Percentiles rank a stretch among this genome's conserved stretches.
These are phyloP conservation scores for Aquilaria agallochum DNA, from an alignment of 441 rosid genomes.

Conservation along the genomic window DNA sequence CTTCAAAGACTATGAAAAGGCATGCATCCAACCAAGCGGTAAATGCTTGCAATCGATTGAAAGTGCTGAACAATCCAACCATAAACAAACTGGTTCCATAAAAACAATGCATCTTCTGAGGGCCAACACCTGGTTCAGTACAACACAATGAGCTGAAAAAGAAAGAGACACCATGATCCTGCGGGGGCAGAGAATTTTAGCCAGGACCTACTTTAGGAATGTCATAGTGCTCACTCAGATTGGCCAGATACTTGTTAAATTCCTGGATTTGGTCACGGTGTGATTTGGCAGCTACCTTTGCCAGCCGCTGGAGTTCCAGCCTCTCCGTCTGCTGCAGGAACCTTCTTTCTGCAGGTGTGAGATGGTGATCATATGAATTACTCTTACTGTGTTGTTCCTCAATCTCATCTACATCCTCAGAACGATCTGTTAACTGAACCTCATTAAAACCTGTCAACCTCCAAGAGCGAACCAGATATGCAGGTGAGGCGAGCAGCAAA, in stretches of 20 bases:
- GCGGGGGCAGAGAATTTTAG: slow-evolving; percentile 8
- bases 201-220: slow-evolving; percentile 86
- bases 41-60: neutral
- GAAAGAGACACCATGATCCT: neutral
- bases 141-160: neutral
- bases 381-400: slow-evolving; percentile 29
- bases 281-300: slow-evolving; percentile 61
- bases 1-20: no score
- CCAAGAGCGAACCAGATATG: slow-evolving; percentile 7
- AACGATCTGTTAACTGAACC: slow-evolving; percentile 21
- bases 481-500: neutral
- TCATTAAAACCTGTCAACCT: slow-evolving; percentile 25
- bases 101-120: neutral
- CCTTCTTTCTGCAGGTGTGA: slow-evolving; percentile 63
- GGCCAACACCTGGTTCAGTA: neutral
- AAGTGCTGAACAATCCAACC: neutral
- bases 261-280: slow-evolving; percentile 70
- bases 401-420: slow-evolving; percentile 19
- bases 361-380: slow-evolving; percentile 33
- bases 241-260: slow-evolving; percentile 71
- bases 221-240: slow-evolving; percentile 76
- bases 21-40: no score
- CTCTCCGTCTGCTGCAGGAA: slow-evolving; percentile 55
- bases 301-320: slow-evolving; percentile 51
- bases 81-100: neutral